Conservation (phyloP, 2,329 filamentous ascomycete species). For the Fusarium verticillioides region DNA sequence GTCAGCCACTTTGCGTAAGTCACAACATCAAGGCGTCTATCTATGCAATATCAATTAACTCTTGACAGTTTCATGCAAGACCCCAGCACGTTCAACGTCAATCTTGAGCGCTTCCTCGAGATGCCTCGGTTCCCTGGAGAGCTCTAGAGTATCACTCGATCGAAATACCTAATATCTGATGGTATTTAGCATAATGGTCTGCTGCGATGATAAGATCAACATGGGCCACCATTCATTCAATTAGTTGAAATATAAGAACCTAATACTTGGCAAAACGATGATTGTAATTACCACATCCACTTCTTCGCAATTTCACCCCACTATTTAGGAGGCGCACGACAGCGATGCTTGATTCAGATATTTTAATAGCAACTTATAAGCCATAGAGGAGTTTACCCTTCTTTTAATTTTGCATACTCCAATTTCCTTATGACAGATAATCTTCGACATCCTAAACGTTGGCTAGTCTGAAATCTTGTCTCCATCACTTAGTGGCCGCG, state of each 20-base stretch:
- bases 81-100: not conserved
- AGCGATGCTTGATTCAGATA: too few relatives aligned
- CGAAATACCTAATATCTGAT: fast-evolving
- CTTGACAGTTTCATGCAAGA: not conserved
- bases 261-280: not conserved
- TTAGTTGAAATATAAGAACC: not conserved
- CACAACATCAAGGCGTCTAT: too few relatives aligned
- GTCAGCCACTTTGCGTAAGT: conserved; percentile 16
- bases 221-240: too few relatives aligned
- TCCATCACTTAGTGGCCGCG: too few relatives aligned
- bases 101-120: not conserved
- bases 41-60: not conserved
- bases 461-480: too few relatives aligned
- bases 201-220: fast-evolving
- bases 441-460: too few relatives aligned
- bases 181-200: too few relatives aligned
- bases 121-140: not conserved
- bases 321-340: too few relatives aligned
- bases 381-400: too few relatives aligned
- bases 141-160: fast-evolving
- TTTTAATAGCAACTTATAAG: too few relatives aligned
- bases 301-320: not conserved
- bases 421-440: too few relatives aligned
- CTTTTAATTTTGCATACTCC: too few relatives aligned
- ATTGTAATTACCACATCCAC: not conserved